phyloP scores from a whole-genome alignment of 139 green algal genomes.

The Chlamydomonas sp. region DNA sequence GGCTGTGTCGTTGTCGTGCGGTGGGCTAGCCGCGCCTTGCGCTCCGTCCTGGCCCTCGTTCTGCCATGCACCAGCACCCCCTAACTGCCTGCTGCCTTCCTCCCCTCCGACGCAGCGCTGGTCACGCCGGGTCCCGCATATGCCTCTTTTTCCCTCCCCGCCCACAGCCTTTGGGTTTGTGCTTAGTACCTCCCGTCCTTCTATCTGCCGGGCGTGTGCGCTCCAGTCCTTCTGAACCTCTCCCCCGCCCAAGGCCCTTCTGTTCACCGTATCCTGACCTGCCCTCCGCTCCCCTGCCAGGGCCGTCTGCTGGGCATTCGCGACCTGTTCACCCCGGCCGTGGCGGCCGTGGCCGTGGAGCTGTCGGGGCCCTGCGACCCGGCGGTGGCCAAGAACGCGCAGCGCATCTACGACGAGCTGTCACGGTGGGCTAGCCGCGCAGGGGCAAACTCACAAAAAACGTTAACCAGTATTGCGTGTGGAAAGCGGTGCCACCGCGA shows the following conservation, averaged over 20 bases:
- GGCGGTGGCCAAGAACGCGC: constrained; percentile 59
- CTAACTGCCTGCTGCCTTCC: too few species aligned
- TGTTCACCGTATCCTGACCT: background rate
- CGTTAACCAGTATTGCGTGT: background rate
- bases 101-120: too few species aligned
- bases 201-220: too few species aligned
- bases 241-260: background rate
- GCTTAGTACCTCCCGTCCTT: too few species aligned
- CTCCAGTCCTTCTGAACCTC: too few species aligned
- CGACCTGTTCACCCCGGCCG: constrained; percentile 66
- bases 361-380: constrained; percentile 80
- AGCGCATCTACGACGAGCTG: constrained; percentile 81
- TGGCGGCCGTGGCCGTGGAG: constrained; percentile 79
- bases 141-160: too few species aligned
- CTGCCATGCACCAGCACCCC: too few species aligned
- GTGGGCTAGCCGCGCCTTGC: too few species aligned
- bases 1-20: too few species aligned
- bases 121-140: too few species aligned
- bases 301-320: constrained; percentile 78
- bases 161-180: too few species aligned
- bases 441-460: background rate
- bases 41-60: too few species aligned
- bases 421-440: background rate
- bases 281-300: constrained; percentile 11
- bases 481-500: background rate